Percentiles rank a stretch among this genome's conserved stretches.
Evolutionary conservation across 441 rosid genomes (phyloP).

Genomic region (Jatropha multifida): DNA sequence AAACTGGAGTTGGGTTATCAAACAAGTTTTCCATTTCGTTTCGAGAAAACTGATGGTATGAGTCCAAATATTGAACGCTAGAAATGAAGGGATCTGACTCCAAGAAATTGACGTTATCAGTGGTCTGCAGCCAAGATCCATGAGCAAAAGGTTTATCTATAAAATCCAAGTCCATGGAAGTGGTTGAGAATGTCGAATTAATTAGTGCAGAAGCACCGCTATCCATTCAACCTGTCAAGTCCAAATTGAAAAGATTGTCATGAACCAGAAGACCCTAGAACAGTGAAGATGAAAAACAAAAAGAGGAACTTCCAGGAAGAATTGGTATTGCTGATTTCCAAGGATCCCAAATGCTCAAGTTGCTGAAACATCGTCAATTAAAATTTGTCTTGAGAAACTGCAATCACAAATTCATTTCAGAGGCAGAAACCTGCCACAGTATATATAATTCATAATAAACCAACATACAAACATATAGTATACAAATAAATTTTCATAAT

Average conservation of each 20-base stretch:
- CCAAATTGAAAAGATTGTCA: conserved; percentile 28
- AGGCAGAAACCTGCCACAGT: conserved; percentile 40
- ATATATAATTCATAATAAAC: conserved; percentile 15
- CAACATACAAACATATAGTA: neutral
- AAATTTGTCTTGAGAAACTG: conserved; percentile 49
- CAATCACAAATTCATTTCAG: conserved; percentile 60
- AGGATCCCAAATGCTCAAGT: conserved; percentile 54
- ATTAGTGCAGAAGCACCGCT: conserved; percentile 41
- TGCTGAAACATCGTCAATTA: conserved; percentile 65
- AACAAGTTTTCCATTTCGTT: conserved; percentile 32
- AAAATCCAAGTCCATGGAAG: conserved; percentile 72
- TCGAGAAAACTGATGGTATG: conserved; percentile 27
- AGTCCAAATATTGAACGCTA: conserved; percentile 25
- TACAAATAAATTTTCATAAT: neutral
- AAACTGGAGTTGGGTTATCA: conserved; percentile 23
- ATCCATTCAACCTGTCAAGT: conserved; percentile 45
- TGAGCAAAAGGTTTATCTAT: conserved; percentile 69
- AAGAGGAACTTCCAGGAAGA: conserved; percentile 67
- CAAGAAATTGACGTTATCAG: conserved; percentile 35
- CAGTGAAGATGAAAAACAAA: conserved; percentile 54
- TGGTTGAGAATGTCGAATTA: conserved; percentile 38
- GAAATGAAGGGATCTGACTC: conserved; percentile 36
- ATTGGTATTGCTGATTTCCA: conserved; percentile 46
- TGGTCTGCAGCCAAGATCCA: conserved; percentile 68
- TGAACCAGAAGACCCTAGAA: conserved; percentile 51